Evolutionary conservation across 2,329 filamentous ascomycete species (phyloP), one percentile per base, ranked within the genome.

Genomic region (Microsporum canis): DNA sequence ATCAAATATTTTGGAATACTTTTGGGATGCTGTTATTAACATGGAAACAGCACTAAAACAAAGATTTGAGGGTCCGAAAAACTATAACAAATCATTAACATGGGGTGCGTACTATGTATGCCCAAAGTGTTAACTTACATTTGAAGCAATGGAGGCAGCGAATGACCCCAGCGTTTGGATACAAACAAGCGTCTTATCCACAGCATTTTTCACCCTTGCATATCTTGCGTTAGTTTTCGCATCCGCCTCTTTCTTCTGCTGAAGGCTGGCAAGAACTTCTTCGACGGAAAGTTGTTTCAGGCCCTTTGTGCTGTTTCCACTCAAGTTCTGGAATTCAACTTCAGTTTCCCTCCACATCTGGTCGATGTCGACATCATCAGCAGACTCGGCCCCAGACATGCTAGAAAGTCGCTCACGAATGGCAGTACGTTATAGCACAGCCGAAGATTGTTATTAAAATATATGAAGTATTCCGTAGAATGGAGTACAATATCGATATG

Each of bases 31-130:
- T 3, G 61, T 60, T 39, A 71, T 67, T 5, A 71, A 65, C 59
- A 68, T 70, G 0, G 65, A 67, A 41, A 71, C 66, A 1, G 69
- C 70, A 59, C 69, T 70, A 62, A 71, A 70, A 60, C 69, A 71
- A 5, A 71, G 65, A 23, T 58, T 63, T 17, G 65, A 64, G 0
- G 69, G 69, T 12, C 64, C 68, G 60, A 71, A 71, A 3, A 68
- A 64, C 66, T 68, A n/a, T 5, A 23, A 14, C 17, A 39, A 58
- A 5, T 53, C 49, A 31, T 14, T 58, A 51, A 36, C 17, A 27
- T 12, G 29, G 43, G 1, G 7, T 7, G 14, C 23, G 36, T n/a
- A 17, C 6, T 29, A 7, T n/a, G 8, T 33, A 27, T 23, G 10
- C 14, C 7, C 14, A 17, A 34, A 8, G 57, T 34, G 17, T 10